Evolutionary conservation across 1,139 yeast genomes (phyloP).

Genomic region (Nakaseomyces uthaithaninus): DNA sequence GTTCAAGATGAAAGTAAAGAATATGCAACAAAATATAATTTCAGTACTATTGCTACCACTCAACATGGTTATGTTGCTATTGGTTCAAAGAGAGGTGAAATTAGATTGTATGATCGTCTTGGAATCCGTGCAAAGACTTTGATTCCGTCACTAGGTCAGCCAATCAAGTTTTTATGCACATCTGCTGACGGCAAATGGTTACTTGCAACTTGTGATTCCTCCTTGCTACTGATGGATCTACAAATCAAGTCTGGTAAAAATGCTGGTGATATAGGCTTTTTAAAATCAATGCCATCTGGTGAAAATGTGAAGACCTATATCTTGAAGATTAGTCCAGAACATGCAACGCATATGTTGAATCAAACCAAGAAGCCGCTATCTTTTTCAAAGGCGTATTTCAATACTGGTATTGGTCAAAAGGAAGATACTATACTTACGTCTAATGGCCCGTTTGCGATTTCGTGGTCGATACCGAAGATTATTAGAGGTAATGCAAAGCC

Average conservation of each 20-base stretch:
- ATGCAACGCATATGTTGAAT: conserved; percentile 53
- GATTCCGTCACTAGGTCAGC: conserved; percentile 75
- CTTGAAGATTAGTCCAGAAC: conserved; percentile 62
- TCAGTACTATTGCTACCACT: conserved; percentile 63
- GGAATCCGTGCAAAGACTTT: conserved; percentile 71
- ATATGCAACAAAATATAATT: conserved; percentile 48
- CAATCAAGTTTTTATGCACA: conserved; percentile 56
- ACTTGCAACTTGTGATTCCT: conserved; percentile 67
- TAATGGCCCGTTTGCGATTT: conserved; percentile 69
- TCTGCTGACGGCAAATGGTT: conserved; percentile 79
- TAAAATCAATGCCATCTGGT: conserved; percentile 54
- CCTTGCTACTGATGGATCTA: conserved; percentile 60
- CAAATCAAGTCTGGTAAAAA: conserved; percentile 54
- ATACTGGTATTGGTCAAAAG: conserved; percentile 51
- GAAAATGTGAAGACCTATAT: conserved; percentile 64
- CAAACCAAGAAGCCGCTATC: conserved; percentile 44
- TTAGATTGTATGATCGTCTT: conserved; percentile 60
- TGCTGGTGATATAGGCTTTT: conserved; percentile 56
- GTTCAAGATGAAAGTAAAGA: conserved; percentile 48
- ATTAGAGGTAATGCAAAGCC: conserved; percentile 47
- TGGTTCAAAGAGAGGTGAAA: conserved; percentile 67
- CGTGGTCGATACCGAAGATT: conserved; percentile 67
- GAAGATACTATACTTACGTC: conserved; percentile 72
- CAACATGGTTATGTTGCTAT: conserved; percentile 67
- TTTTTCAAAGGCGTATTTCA: conserved; percentile 71